Evolutionary conservation across 2,329 filamentous ascomycete genomes (phyloP).

Genomic region (Ceratocystis alfenasii): DNA sequence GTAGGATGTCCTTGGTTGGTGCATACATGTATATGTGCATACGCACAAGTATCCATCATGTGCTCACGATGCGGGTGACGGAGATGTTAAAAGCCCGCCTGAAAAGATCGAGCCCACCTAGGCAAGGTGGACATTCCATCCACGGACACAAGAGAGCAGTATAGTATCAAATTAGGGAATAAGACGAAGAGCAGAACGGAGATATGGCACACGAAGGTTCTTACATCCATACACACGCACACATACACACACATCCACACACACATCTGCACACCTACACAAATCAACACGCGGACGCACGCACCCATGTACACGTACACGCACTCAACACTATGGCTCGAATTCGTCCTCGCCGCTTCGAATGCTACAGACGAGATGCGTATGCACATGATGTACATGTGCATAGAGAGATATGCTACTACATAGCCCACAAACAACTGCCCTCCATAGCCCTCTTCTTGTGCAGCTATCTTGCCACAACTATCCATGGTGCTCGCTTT

Average conservation of each 20-base stretch:
- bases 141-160: too few relatives aligned
- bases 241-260: not conserved
- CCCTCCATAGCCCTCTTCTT: not conserved
- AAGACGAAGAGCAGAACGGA: not conserved
- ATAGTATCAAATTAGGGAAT: not conserved
- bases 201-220: not conserved
- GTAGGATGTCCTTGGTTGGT: not conserved
- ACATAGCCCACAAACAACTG: not conserved
- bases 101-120: not conserved
- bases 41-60: not conserved
- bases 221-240: not conserved
- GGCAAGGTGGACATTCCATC: too few relatives aligned
- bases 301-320: not conserved
- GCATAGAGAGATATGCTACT: not conserved
- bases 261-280: not conserved
- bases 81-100: constrained; percentile 1
- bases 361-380: too few relatives aligned
- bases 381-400: not conserved
- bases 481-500: not conserved
- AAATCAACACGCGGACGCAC: not conserved
- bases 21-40: not conserved
- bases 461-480: not conserved
- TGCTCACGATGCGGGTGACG: not conserved
- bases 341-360: too few relatives aligned
- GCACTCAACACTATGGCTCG: not conserved